phyloP scores from a whole-genome alignment of 176 grass and related monocot species.

The Carex cristatella region DNA sequence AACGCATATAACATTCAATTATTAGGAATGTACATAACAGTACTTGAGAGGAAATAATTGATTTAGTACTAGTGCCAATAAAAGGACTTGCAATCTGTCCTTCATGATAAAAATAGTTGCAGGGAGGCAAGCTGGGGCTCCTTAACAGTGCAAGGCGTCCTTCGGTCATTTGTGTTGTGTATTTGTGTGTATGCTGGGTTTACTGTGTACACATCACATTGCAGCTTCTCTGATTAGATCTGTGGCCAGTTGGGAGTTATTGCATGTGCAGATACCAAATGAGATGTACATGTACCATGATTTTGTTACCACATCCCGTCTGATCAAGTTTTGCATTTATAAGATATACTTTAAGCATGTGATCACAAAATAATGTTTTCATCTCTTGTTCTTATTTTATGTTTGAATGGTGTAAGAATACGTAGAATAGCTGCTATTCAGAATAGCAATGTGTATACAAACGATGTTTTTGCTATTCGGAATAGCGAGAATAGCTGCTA shows the following conservation, averaged over 20 bases:
- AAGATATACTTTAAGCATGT: neutral
- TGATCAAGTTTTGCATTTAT: slow-evolving; percentile 6
- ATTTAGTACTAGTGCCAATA: neutral
- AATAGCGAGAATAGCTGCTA: too few species aligned
- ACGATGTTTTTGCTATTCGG: too few species aligned
- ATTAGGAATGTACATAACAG: neutral
- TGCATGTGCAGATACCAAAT: slow-evolving; percentile 10
- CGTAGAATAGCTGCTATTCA: too few species aligned
- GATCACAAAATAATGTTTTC: neutral
- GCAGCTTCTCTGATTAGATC: neutral
- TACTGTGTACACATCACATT: slow-evolving; percentile 4
- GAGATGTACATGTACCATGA: neutral
- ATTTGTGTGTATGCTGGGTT: slow-evolving; percentile 5
- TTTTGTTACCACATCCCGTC: neutral
- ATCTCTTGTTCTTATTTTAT: neutral
- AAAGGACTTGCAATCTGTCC: neutral
- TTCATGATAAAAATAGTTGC: slow-evolving; percentile 3
- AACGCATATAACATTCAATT: neutral
- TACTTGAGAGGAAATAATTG: neutral
- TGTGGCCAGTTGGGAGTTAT: neutral
- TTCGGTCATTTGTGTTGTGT: neutral
- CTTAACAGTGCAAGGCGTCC: slow-evolving; percentile 1
- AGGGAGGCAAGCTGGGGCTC: slow-evolving; percentile 7
- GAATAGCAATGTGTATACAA: too few species aligned
- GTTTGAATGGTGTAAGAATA: too few species aligned